These are phyloP conservation scores for Backusella liffmaniae DNA, from an alignment of 192 early-diverging fungal species.

Conservation along the genomic window DNA sequence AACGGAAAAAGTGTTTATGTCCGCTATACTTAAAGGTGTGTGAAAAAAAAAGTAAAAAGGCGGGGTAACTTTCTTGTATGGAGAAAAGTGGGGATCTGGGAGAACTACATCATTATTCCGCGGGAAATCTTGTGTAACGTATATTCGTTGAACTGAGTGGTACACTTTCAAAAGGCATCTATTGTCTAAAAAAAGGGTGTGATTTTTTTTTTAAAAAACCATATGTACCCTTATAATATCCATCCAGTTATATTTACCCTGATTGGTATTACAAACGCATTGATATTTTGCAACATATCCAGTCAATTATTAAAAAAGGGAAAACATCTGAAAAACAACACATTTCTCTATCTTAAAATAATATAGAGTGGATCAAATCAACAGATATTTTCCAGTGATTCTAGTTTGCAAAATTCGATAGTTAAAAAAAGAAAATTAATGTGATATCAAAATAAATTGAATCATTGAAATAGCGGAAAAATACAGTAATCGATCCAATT, in stretches of 20 bases:
- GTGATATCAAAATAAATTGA: background rate
- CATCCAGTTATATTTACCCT: background rate
- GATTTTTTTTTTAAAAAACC: background rate
- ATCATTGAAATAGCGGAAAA: background rate
- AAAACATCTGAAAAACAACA: background rate
- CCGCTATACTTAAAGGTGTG: background rate
- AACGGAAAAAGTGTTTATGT: slow-evolving; percentile 1
- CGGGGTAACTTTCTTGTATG: background rate
- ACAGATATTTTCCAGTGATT: background rate
- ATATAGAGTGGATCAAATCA: background rate
- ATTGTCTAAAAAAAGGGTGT: background rate
- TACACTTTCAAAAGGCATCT: background rate
- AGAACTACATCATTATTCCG: background rate
- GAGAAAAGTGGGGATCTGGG: slow-evolving; percentile 6
- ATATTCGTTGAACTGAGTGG: background rate
- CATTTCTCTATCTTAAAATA: background rate
- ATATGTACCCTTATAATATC: background rate
- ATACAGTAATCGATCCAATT: background rate
- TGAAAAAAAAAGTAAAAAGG: background rate
- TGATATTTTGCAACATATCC: background rate
- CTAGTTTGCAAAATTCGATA: background rate
- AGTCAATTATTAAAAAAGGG: background rate
- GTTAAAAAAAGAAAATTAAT: no score
- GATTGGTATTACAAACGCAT: background rate
- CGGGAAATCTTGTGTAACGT: background rate